Conservation (phyloP, 2,329 filamentous ascomycete species). For the Orbilia ellipsospora region DNA sequence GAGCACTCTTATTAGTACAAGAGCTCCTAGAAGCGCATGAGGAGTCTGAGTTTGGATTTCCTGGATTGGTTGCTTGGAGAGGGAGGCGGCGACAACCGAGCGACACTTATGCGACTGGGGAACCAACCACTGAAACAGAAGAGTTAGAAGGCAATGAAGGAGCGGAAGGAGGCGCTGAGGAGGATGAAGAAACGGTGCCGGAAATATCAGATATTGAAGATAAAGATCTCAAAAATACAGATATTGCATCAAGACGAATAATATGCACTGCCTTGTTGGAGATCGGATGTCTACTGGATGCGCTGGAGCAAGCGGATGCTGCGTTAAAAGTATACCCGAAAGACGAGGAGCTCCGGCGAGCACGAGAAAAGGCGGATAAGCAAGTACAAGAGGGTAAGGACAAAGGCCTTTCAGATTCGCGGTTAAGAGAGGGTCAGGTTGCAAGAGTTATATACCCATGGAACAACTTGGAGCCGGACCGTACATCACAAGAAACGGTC, state of each 20-base stretch:
- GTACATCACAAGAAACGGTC: conserved; percentile 76
- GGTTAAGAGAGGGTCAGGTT: conserved; percentile 40
- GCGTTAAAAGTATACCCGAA: conserved; percentile 62
- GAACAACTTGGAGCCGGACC: conserved; percentile 76
- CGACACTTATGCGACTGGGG: conserved; percentile 32
- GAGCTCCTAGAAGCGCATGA: conserved; percentile 82
- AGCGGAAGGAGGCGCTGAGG: conserved; percentile 63
- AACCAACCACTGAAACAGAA: conserved; percentile 14
- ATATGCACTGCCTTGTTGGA: conserved; percentile 38
- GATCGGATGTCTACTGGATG: conserved; percentile 51
- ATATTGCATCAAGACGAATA: conserved; percentile 59
- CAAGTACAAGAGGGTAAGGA: conserved; percentile 16
- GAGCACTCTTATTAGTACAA: conserved; percentile 85
- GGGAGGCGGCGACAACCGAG: conserved; percentile 27
- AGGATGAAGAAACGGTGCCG: conserved; percentile 60
- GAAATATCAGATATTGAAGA: conserved; percentile 61
- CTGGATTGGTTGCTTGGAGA: conserved; percentile 44
- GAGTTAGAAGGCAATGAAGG: conserved; percentile 48
- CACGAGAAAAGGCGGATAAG: conserved; percentile 54
- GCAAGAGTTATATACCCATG: conserved; percentile 70
- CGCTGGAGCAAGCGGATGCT: conserved; percentile 37
- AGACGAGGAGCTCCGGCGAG: conserved; percentile 61
- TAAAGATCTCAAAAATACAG: conserved; percentile 61
- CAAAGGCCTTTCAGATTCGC: conserved; percentile 27
- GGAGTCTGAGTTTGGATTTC: conserved; percentile 72